Conservation (phyloP, 805 yeast genomes). For the Candida coleopterorum region DNA sequence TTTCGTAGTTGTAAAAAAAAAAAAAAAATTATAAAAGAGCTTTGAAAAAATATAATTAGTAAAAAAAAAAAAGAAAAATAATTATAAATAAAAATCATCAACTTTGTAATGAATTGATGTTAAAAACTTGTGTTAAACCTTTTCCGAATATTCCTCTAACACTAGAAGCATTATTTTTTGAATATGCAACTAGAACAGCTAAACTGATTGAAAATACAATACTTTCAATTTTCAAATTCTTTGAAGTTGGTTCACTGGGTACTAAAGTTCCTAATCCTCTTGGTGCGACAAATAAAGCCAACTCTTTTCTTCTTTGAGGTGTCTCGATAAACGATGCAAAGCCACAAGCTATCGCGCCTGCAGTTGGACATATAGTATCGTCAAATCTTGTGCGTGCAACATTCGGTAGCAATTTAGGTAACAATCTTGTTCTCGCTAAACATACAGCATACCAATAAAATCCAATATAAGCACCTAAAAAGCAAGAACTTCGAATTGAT, state of each 20-base stretch:
- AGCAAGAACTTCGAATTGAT: constrained; percentile 38
- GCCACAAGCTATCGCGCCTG: constrained; percentile 41
- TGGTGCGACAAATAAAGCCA: constrained; percentile 45
- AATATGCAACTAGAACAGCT: constrained; percentile 33
- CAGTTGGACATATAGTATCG: constrained; percentile 32
- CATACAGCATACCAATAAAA: constrained; percentile 47
- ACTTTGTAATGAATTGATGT: constrained; percentile 3
- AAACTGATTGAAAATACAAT: constrained; percentile 29
- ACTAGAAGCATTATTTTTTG: constrained; percentile 21
- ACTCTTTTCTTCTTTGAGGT: constrained; percentile 39
- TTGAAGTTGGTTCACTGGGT: constrained; percentile 20
- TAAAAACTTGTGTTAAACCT: constrained; percentile 22
- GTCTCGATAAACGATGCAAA: constrained; percentile 38
- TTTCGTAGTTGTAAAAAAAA: background rate
- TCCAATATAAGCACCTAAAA: constrained; percentile 39
- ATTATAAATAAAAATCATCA: background rate
- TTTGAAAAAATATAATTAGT: too few relatives aligned
- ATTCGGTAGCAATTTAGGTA: constrained; percentile 36
- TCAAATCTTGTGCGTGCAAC: constrained; percentile 32
- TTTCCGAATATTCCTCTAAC: constrained; percentile 36
- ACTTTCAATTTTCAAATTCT: constrained; percentile 24
- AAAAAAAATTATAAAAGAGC: too few relatives aligned
- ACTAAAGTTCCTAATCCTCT: constrained; percentile 32
- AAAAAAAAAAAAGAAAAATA: background rate
- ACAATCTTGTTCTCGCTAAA: constrained; percentile 33